phyloP scores from a whole-genome alignment of 2,329 filamentous ascomycete genomes.

The Microdochium nivale region DNA sequence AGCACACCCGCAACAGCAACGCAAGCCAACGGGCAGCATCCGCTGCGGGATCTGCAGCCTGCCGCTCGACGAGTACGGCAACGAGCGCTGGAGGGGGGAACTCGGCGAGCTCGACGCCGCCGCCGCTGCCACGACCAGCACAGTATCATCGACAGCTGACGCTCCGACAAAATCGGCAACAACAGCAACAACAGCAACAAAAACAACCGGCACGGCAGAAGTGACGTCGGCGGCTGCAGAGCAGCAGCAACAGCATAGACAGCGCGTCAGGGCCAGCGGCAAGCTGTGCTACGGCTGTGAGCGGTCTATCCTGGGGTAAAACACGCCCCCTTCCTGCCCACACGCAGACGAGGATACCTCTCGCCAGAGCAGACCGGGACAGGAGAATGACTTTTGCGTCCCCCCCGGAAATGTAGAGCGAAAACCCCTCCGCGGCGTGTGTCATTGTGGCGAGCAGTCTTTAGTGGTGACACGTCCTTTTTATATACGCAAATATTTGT shows the following conservation, averaged over 20 bases:
- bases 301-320: conserved; percentile 49
- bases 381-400: too few relatives aligned
- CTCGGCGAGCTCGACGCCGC: conserved; percentile 35
- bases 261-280: conserved; percentile 16
- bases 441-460: too few relatives aligned
- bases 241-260: conserved; percentile 4
- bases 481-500: too few relatives aligned
- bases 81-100: conserved; percentile 55
- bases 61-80: conserved; percentile 53
- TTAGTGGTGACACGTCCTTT: too few relatives aligned
- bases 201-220: conserved; percentile 14
- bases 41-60: conserved; percentile 66
- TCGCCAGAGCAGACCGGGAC: too few relatives aligned
- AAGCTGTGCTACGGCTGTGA: conserved; percentile 67
- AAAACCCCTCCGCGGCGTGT: too few relatives aligned
- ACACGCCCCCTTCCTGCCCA: too few relatives aligned
- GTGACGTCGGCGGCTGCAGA: too few relatives aligned
- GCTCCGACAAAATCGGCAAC: not conserved
- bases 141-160: conserved; percentile 1
- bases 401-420: too few relatives aligned
- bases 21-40: conserved; percentile 7
- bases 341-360: too few relatives aligned
- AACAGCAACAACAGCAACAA: conserved; percentile 7
- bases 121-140: conserved; percentile 7
- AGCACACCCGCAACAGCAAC: conserved; percentile 2